Evolutionary conservation across 2,329 filamentous ascomycete species (phyloP), one percentile per base, ranked within the genome.

Genomic region (Furcasterigmium sp.): DNA sequence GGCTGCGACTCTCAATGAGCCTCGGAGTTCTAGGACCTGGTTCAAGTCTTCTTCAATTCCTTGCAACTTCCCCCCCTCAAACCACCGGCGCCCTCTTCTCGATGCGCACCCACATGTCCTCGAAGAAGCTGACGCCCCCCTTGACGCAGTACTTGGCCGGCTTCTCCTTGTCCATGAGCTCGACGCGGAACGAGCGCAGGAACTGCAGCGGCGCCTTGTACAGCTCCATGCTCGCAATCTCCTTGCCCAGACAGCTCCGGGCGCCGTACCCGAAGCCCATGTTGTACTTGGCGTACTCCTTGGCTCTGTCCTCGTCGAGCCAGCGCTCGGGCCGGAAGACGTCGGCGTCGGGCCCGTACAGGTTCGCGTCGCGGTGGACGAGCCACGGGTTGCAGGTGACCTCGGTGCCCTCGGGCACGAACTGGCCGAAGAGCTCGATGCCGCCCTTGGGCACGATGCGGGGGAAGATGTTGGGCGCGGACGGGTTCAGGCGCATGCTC

Each of bases 221-320:
- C 41, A 76, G 50, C 57, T 77, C 73, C 69, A 76, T 73, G 52
- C 69, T 62, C 2, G 72, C 73, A 45, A 78, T 70, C 35, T 73
- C 64, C 45, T 64, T 67, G 0, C 74, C 73, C 35, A 76, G 50
- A 44, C 72, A 76, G 11, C 67, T 59, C 10, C 70, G 57, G 1
- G 69, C 53, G 0, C 74, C 75, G 55, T 73, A 73, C 0, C 73
- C 73, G 45, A 76, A 78, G 0, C 59, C 60, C 54, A 78, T 65
- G 45, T 64, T 69, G 43, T 72, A 72, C 55, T 70, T 72, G 35
- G 65, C 63, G 44, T 65, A 70, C 42, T 67, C 52, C 47, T 64
- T 67, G 0, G 62, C 60, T 34, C 59, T 60, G 26, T 68, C 59
- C 11, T 55, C 59, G 9, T 67, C 59, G 7, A 75, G 51, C 71